A percentile compares a stretch with the other conserved stretches of the same genome.
These are phyloP conservation scores for Fraxinus dipetala DNA, from an alignment of 305 asterid genomes.

Conservation along the genomic window DNA sequence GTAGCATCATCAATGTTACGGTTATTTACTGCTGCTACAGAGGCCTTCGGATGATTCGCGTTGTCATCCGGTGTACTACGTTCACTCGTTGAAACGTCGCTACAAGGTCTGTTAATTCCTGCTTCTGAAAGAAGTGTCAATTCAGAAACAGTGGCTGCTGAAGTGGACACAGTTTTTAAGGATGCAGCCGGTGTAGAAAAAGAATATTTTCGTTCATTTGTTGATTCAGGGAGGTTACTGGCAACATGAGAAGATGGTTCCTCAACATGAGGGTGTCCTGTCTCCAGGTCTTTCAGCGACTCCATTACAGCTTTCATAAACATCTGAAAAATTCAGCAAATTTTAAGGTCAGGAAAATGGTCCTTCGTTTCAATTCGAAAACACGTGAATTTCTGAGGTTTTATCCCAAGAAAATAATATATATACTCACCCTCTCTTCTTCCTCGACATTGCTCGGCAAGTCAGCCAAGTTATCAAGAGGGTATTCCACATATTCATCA, in stretches of 20 bases:
- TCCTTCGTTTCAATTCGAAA: not conserved
- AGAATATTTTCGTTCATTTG: slow-evolving; percentile 25
- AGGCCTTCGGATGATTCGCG: not conserved
- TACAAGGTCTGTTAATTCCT: slow-evolving; percentile 22
- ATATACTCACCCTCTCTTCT: slow-evolving; percentile 65
- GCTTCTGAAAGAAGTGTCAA: slow-evolving; percentile 18
- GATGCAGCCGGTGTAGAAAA: slow-evolving; percentile 14
- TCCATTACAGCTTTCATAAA: slow-evolving; percentile 74
- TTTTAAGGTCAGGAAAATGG: not conserved
- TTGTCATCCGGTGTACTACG: slow-evolving; percentile 5
- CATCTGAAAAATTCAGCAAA: slow-evolving; percentile 52
- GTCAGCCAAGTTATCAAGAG: slow-evolving; percentile 57
- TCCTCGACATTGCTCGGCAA: slow-evolving; percentile 75
- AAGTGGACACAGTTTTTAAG: slow-evolving; percentile 12
- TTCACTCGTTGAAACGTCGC: slow-evolving; percentile 8
- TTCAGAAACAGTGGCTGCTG: slow-evolving; percentile 28
- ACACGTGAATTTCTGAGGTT: not conserved
- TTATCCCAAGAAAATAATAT: not conserved
- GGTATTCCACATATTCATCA: slow-evolving; percentile 72
- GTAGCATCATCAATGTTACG: not conserved
- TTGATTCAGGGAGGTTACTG: slow-evolving; percentile 32
- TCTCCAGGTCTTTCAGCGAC: slow-evolving; percentile 65
- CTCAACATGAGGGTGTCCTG: slow-evolving; percentile 26
- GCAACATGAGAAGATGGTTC: slow-evolving; percentile 34
- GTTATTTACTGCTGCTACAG: not conserved